Percentiles rank a stretch among this genome's conserved stretches.
Conservation (phyloP, 495 filamentous ascomycete genomes). For the Aspergillus nidulans region DNA sequence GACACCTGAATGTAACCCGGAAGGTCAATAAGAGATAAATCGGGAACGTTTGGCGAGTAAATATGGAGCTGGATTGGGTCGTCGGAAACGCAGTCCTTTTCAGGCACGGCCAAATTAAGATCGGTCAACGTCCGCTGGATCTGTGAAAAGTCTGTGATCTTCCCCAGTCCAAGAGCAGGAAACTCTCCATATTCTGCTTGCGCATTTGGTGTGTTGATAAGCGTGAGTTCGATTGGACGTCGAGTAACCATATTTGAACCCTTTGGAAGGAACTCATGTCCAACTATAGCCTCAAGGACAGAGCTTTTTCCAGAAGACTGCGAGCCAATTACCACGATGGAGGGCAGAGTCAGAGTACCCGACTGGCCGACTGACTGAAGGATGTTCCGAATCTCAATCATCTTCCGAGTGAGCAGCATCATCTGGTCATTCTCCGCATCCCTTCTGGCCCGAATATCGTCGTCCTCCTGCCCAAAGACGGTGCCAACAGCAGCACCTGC, state of each 20-base stretch:
- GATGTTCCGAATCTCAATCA: slow-evolving; percentile 97
- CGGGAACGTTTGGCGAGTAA: slow-evolving; percentile 90
- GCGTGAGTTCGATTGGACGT: slow-evolving; percentile 90
- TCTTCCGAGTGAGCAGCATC: slow-evolving; percentile 98
- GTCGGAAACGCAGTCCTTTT: slow-evolving; percentile 85
- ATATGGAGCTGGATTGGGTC: slow-evolving; percentile 95
- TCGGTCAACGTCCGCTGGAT: slow-evolving; percentile 94
- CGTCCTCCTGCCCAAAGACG: slow-evolving; percentile 69
- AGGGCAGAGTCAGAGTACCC: slow-evolving; percentile 77
- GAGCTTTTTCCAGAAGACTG: slow-evolving; percentile 98
- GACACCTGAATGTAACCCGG: slow-evolving; percentile 97
- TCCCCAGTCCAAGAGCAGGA: slow-evolving; percentile 82
- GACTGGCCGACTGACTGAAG: slow-evolving; percentile 89
- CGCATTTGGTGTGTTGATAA: slow-evolving; percentile 91
- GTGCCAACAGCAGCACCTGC: slow-evolving; percentile 49
- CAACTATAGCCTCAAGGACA: slow-evolving; percentile 93
- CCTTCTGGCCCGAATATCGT: slow-evolving; percentile 60
- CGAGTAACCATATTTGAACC: slow-evolving; percentile 98
- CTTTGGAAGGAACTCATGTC: slow-evolving; percentile 96
- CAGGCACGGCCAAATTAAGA: slow-evolving; percentile 88
- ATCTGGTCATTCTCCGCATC: slow-evolving; percentile 91
- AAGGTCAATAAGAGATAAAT: slow-evolving; percentile 93
- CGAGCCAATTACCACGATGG: slow-evolving; percentile 97
- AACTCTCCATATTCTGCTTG: slow-evolving; percentile 96
- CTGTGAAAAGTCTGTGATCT: slow-evolving; percentile 87